Percentiles rank a stretch among this genome's conserved stretches.
Conservation (phyloP, 192 early-diverging fungal species). For the Entophlyctis luteolus region DNA sequence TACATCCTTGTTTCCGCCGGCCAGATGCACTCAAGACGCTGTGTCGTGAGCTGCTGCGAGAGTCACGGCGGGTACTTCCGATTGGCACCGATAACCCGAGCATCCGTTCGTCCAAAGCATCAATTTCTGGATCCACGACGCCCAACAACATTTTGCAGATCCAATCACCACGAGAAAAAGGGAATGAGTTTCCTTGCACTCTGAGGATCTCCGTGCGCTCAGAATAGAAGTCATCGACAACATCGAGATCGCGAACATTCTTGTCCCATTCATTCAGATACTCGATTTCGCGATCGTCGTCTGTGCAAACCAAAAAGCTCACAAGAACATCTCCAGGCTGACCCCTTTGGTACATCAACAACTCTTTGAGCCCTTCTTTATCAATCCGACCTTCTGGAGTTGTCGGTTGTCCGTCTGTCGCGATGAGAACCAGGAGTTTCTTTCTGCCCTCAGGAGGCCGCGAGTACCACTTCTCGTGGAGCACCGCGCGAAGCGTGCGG, state of each 20-base stretch:
- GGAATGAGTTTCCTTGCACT: not conserved
- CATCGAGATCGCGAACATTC: not conserved
- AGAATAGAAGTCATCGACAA: not conserved
- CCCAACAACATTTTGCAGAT: slow-evolving; percentile 16
- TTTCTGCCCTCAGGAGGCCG: not conserved
- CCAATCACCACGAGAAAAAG: slow-evolving; percentile 8
- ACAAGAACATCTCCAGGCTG: not conserved
- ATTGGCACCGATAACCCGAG: too few relatives aligned
- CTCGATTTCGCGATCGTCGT: not conserved
- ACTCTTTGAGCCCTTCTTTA: not conserved
- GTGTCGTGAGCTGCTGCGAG: too few relatives aligned
- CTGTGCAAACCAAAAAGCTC: not conserved
- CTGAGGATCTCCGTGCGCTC: not conserved
- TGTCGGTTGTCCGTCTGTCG: slow-evolving; percentile 6
- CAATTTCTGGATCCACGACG: not conserved
- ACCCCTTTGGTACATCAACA: not conserved
- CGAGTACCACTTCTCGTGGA: not conserved
- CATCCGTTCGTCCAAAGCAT: not conserved
- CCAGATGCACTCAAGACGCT: too few relatives aligned
- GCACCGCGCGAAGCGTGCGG: not conserved
- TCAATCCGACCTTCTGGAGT: not conserved
- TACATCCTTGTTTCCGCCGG: too few relatives aligned
- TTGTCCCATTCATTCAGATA: slow-evolving; percentile 8
- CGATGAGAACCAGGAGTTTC: not conserved
- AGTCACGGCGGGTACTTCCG: too few relatives aligned